These are phyloP conservation scores for Hygrocybe punicea DNA, from an alignment of 768 basidiomycete species.

Conservation along the genomic window DNA sequence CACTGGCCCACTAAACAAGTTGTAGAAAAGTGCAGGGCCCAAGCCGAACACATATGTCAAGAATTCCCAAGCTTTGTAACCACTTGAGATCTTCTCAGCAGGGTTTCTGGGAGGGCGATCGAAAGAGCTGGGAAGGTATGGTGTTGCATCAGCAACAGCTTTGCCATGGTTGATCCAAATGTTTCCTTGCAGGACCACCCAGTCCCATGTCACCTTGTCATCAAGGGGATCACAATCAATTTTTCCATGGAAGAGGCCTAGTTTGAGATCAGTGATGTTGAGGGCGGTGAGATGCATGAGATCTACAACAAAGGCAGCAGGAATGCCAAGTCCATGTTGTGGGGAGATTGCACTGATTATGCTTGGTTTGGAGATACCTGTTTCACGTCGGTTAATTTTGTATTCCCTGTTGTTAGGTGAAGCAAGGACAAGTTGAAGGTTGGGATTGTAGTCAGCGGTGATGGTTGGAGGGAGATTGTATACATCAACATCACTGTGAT, in stretches of 20 bases:
- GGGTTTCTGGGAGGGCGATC: constrained; percentile 8
- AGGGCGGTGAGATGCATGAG: constrained; percentile 29
- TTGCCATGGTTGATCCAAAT: constrained; percentile 20
- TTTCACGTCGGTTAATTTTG: constrained; percentile 20
- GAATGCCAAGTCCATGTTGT: constrained; percentile 16
- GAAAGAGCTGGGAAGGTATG: constrained; percentile 6
- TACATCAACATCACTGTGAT: constrained; percentile 30
- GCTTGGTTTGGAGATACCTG: constrained; percentile 29
- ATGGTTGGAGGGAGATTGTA: constrained; percentile 9
- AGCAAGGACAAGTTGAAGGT: constrained; percentile 14
- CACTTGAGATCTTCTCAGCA: constrained; percentile 8
- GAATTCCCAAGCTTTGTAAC: constrained; percentile 12
- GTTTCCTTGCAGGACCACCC: constrained; percentile 18
- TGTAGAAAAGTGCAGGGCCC: constrained; percentile 4
- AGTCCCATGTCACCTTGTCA: constrained; percentile 27
- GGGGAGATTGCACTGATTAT: constrained; percentile 25
- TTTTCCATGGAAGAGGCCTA: constrained; percentile 22
- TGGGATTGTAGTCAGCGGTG: constrained; percentile 12
- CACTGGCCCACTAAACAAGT: not conserved
- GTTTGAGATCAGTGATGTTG: constrained; percentile 21
- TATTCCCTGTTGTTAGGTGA: constrained; percentile 27
- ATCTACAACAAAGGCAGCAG: constrained; percentile 25
- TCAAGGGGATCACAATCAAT: constrained; percentile 23
- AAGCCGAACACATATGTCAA: constrained; percentile 3
- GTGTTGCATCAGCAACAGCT: constrained; percentile 5